Base-by-base conservation (phyloP, 192 early-diverging fungal genomes). In the Backusella tuberculispora region DNA sequence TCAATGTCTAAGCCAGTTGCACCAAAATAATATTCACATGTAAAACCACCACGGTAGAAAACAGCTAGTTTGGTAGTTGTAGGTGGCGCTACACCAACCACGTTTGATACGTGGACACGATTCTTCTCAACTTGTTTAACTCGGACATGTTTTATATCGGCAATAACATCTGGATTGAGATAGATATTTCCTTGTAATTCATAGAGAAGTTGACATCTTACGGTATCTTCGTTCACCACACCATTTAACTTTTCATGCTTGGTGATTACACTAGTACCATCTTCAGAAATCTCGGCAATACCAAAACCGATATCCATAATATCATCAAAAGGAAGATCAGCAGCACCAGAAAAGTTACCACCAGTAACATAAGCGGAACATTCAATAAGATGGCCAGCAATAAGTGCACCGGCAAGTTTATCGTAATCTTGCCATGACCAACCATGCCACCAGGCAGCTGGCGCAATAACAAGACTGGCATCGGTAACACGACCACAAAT, bases 111-210 rank as follows among this genome's bases (percentile, higher is more conserved):
- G 4, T 56, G 19, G 12, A 24, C 50, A 12, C 21, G 21, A 2
- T 56, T 56, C 7, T 56, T 56, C 21, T 21, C 21, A 3, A 56
- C 21, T 3, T 56, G 50, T 10, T 56, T 24, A 17, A 56, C 50
- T 21, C 12, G 21, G 53, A 60, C 13, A 24, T 60, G 21, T 4
- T 60, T 60, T 60, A 60, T 60, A 60, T 60, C 53, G 5, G 53
- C 53, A 24, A 60, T 60, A 21, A 60, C 53, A 1, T 60, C 53
- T n/a, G 21, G 13, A 24, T 60, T 60, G 19, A 60, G 53, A 1
- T 60, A 60, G 13, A 60, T 60, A 12, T 60, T 60, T 4, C 53
- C 24, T 60, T 60, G 53, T 26, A 60, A 60, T 26, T 60, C 53
- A 60, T 60, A 60, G 5, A 60, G 53, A 13, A 60, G 13, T 26